Conservation (phyloP, 139 green algal genomes). For the Cymbomonas tetramitiformis region DNA sequence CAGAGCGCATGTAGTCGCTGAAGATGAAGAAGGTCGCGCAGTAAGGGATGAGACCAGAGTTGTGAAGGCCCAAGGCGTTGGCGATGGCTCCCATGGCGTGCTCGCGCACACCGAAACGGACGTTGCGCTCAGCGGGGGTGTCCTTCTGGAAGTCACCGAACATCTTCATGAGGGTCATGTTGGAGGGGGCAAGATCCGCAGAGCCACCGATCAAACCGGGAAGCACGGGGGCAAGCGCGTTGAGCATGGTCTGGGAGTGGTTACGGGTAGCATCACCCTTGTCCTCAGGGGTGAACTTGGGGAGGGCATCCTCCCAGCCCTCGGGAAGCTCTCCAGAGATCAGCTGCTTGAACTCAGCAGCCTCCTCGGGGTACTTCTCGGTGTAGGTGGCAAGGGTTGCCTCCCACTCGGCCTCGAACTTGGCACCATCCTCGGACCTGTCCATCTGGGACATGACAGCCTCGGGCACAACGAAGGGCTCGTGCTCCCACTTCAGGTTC, state of each 20-base stretch:
- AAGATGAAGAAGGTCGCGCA: conserved; percentile 99
- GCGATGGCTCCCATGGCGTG: conserved; percentile 93
- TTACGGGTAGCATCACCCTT: conserved; percentile 85
- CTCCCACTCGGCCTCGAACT: conserved; percentile 62
- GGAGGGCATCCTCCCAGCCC: conserved; percentile 70
- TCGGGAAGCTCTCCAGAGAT: conserved; percentile 62
- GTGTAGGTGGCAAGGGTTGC: conserved; percentile 40
- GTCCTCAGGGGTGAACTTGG: conserved; percentile 76
- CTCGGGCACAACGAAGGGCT: conserved; percentile 81
- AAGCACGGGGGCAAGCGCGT: conserved; percentile 73
- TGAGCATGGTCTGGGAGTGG: conserved; percentile 84
- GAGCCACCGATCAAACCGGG: conserved; percentile 86
- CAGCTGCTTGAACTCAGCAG: conserved; percentile 65
- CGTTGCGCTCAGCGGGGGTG: conserved; percentile 78
- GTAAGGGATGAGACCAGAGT: conserved; percentile 81
- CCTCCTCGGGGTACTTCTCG: conserved; percentile 62
- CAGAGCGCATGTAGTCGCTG: conserved; percentile 95
- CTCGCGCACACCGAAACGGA: conserved; percentile 95
- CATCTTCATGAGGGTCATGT: conserved; percentile 98
- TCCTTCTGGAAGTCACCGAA: conserved; percentile 96
- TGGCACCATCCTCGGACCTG: conserved; percentile 36
- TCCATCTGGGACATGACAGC: conserved; percentile 38
- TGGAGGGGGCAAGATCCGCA: conserved; percentile 91
- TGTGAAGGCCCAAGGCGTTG: conserved; percentile 87
- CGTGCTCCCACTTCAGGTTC: conserved; percentile 84